Percentiles rank a stretch among this genome's conserved stretches.
phyloP scores from a whole-genome alignment of 2,329 filamentous ascomycete species.

The Hirsutella minnesotensis region DNA sequence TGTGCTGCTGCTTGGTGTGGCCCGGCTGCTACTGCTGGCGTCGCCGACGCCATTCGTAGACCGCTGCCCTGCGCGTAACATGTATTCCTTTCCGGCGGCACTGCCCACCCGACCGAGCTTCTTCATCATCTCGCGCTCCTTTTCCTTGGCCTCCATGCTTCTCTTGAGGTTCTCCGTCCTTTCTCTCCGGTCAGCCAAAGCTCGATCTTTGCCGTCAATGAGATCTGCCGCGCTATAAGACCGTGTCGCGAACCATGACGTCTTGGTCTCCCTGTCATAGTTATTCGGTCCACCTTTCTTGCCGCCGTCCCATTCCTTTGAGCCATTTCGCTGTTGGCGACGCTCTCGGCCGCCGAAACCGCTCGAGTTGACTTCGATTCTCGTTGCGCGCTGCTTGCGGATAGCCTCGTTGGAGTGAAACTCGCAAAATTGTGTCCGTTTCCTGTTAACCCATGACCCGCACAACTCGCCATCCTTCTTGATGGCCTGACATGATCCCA shows the following conservation, averaged over 20 bases:
- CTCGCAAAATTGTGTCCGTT: constrained; percentile 83
- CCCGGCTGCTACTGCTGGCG: not conserved
- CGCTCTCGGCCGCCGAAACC: constrained; percentile 28
- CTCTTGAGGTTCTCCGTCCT: constrained; percentile 55
- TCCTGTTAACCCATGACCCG: constrained; percentile 73
- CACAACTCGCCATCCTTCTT: constrained; percentile 78
- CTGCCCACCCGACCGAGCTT: constrained; percentile 52
- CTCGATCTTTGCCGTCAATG: constrained; percentile 52
- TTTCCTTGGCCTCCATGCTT: constrained; percentile 54
- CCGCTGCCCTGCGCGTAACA: constrained; percentile 30
- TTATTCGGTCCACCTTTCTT: constrained; percentile 16
- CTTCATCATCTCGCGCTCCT: constrained; percentile 60
- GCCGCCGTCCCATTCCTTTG: constrained; percentile 6
- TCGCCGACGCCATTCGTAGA: not conserved
- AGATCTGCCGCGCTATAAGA: constrained; percentile 45
- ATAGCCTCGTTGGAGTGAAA: constrained; percentile 81
- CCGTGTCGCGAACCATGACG: constrained; percentile 40
- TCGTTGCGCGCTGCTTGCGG: constrained; percentile 49
- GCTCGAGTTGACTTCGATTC: constrained; percentile 72
- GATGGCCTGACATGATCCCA: constrained; percentile 77
- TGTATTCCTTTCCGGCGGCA: constrained; percentile 60
- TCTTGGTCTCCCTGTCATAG: constrained; percentile 48
- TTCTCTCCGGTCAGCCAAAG: constrained; percentile 45
- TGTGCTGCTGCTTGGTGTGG: constrained; percentile 1
- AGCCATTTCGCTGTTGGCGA: constrained; percentile 13